Base-by-base conservation (phyloP, 495 filamentous ascomycete species). In the Sphaerosporella brunnea region DNA sequence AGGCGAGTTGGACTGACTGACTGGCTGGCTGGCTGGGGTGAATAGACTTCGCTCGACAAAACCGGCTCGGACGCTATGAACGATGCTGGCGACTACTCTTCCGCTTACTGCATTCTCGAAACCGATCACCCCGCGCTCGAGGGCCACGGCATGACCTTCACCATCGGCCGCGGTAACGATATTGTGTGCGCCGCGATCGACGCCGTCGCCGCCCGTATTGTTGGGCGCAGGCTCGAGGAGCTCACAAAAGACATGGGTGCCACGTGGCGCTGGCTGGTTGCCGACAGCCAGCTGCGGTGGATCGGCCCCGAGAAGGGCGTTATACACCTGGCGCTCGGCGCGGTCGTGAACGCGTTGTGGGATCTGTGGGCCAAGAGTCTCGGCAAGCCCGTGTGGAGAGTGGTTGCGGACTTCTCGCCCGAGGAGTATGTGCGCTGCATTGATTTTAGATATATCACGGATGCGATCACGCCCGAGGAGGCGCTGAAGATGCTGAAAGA, bases 21-120 rank as follows among this genome's bases (percentile, higher is more conserved):
- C n/a, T n/a, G n/a, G n/a, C n/a, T n/a, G n/a, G n/a, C n/a, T 23
- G 3, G 26, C 51, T 49, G n/a, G 47, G 39, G n/a, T 11, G 16
- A 15, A 13, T 21, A 78, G 78, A 95, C 87, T 37, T 93, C 87
- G 32, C 75, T 95, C 37, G 83, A 93, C 65, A 90, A 88, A 68
- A 92, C 84, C 5, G 87, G 87, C 56, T 93, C 84, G 25, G 87
- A 95, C 73, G 87, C 87, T 59, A 95, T 95, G 87, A 93, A 95
- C 62, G 80, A 82, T 11, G 84, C 87, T 3, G 83, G 85, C 28
- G 87, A 95, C 67, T 95, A 93, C 65, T 88, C 82, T 1, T 69
- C 85, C 37, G 84, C 87, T 11, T 95, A 93, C 70, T 93, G 85
- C 63, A 86, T 95, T 59, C 70, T 95, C 45, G 65, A 82, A 56